Evolutionary conservation across 495 filamentous ascomycete genomes (phyloP), one percentile per base, ranked within the genome.

Genomic region (Penicillium psychrofluorescens): DNA sequence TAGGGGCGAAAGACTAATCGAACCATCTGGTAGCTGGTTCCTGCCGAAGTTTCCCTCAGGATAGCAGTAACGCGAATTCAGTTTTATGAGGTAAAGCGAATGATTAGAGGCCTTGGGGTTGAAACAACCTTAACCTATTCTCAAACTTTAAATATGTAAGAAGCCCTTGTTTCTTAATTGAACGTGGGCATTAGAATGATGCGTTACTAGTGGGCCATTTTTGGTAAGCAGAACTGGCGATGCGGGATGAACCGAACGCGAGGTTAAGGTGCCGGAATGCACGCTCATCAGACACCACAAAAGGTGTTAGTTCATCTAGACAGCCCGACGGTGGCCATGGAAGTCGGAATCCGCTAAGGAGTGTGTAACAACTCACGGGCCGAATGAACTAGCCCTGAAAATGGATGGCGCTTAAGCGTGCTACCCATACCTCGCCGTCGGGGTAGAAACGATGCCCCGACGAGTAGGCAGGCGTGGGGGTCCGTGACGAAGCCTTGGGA

Each of bases 31-130:
- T 63, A 57, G 57, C 52, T 61, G 44, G 44, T 46, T 46, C 44
- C 44, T 74, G 79, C 75, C 75, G 75, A 83, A 83, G 78, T 81
- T 81, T 82, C 76, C 76, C 76, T 82, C 72, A 82, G 77, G 74
- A 83, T 83, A 83, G 77, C 75, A 83, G 78, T 79, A 76, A 78
- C 74, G 72, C 74, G 66, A 72, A 49, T 49, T 79, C 72, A 80
- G 77, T 80, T 81, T 81, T 81, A 83, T 83, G 75, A 80, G 77
- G 79, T 83, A 83, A 82, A 81, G 79, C 78, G 76, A 82, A 83
- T 83, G 75, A 82, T 82, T 81, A 83, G 78, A 80, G 78, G 79
- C 76, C 75, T 80, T 78, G 77, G 76, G 77, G 79, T 74, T 78
- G 70, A 71, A 76, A 82, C 71, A 81, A 74, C 78, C 76, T 81